A percentile compares a stretch with the other conserved stretches of the same genome.
Evolutionary conservation across 202 grass and related monocot species (phyloP).

Genomic region (Eragrostis tef): DNA sequence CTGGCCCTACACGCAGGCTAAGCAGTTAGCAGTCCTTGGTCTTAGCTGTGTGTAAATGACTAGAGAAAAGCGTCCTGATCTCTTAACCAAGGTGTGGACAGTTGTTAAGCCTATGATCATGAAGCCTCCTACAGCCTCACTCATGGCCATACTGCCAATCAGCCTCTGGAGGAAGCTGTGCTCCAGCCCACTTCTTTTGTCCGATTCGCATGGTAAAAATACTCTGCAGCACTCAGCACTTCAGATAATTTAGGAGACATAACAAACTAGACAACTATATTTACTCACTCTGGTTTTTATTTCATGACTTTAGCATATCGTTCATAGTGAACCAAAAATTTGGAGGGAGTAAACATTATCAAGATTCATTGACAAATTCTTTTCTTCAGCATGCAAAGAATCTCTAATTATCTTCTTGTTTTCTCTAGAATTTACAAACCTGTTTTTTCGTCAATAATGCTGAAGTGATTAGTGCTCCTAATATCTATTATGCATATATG

Average conservation of each 20-base stretch:
- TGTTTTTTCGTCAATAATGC: too few relatives aligned
- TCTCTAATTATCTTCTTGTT: too few relatives aligned
- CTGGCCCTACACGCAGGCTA: conserved; percentile 49
- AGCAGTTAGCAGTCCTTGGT: conserved; percentile 47
- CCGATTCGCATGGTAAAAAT: conserved; percentile 46
- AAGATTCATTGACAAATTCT: too few relatives aligned
- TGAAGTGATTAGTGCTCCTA: too few relatives aligned
- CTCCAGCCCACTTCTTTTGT: conserved; percentile 37
- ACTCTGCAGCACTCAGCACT: too few relatives aligned
- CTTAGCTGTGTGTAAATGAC: conserved; percentile 39
- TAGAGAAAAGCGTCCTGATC: conserved; percentile 37
- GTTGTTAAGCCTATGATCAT: conserved; percentile 28
- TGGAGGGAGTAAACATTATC: too few relatives aligned
- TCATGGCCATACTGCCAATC: neutral
- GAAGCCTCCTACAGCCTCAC: neutral
- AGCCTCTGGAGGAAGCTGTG: neutral
- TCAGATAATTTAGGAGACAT: neutral
- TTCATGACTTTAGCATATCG: too few relatives aligned
- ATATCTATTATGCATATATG: too few relatives aligned
- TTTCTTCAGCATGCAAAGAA: too few relatives aligned
- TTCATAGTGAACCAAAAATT: too few relatives aligned
- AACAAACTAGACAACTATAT: neutral
- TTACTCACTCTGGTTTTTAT: neutral
- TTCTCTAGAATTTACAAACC: too few relatives aligned
- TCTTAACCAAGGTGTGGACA: conserved; percentile 41